Conservation (phyloP, 257 asterid genomes). For the Solanum chaucha region DNA sequence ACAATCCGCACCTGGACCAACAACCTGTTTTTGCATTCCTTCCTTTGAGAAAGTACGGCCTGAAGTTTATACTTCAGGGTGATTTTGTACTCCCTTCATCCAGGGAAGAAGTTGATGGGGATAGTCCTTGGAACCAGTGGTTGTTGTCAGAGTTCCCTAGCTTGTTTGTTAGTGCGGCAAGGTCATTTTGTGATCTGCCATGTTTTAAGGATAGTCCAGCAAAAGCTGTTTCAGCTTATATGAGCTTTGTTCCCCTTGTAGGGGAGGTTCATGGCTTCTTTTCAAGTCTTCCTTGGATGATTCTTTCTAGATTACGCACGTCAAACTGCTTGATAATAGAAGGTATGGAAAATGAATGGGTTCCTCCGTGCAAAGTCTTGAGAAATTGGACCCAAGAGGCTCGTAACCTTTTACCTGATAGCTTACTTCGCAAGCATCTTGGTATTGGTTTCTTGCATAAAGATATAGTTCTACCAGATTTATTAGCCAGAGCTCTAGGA, state of each 20-base stretch:
- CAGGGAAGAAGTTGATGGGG: conserved; percentile 93
- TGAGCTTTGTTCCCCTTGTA: conserved; percentile 77
- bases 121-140: conserved; percentile 98
- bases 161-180: conserved; percentile 69
- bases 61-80: conserved; percentile 91
- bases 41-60: conserved; percentile 92
- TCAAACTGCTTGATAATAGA: conserved; percentile 76
- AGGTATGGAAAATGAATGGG: conserved; percentile 54
- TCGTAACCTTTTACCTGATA: conserved; percentile 57
- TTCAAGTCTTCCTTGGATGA: conserved; percentile 69
- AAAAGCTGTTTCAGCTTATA: conserved; percentile 66
- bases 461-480: conserved; percentile 72
- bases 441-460: conserved; percentile 79
- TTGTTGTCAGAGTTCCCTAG: conserved; percentile 75
- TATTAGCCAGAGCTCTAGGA: conserved; percentile 76
- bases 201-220: conserved; percentile 58
- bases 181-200: conserved; percentile 72
- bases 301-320: conserved; percentile 69
- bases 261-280: conserved; percentile 97
- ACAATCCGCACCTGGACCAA: conserved; percentile 54
- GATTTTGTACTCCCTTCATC: conserved; percentile 97
- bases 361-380: conserved; percentile 81
- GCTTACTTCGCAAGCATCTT: conserved; percentile 65
- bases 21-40: conserved; percentile 98
- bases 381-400: conserved; percentile 81